Conservation (phyloP, 2,329 filamentous ascomycete species). For the Aspergillus pseudotamarii region DNA sequence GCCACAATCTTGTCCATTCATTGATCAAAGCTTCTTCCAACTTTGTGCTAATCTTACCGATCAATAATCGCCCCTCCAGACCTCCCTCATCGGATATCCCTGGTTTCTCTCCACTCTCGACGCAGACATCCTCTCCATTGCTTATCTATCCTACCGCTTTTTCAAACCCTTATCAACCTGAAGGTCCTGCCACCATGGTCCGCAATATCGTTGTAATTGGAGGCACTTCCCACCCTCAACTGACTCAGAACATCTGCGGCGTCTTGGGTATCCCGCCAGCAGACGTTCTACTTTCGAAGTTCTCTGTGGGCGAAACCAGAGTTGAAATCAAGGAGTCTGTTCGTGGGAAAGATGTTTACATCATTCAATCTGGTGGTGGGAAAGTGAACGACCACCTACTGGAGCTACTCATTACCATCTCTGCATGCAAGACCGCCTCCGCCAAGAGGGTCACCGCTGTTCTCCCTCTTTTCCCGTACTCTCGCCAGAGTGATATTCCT, state of each 20-base stretch:
- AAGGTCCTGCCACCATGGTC: conserved; percentile 64
- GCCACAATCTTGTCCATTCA: conserved; percentile 13
- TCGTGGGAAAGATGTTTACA: conserved; percentile 97
- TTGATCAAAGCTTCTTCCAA: conserved; percentile 6
- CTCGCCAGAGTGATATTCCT: conserved; percentile 90
- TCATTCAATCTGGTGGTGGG: conserved; percentile 90
- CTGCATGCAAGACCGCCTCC: conserved; percentile 94
- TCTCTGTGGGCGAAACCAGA: conserved; percentile 90
- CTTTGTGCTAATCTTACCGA: conserved; percentile 21
- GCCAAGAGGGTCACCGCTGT: conserved; percentile 92
- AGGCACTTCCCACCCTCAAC: conserved; percentile 86
- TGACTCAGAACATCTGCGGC: conserved; percentile 84
- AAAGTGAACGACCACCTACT: conserved; percentile 96
- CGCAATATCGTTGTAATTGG: conserved; percentile 93
- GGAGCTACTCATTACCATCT: conserved; percentile 96
- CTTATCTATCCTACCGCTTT: conserved; percentile 19
- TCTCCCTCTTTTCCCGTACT: conserved; percentile 94
- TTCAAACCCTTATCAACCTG: conserved; percentile 15
- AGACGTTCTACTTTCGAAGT: conserved; percentile 84
- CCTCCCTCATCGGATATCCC: conserved; percentile 31
- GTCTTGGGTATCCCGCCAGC: conserved; percentile 84
- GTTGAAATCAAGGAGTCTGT: conserved; percentile 97
- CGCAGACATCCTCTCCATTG: conserved; percentile 18
- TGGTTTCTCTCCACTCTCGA: conserved; percentile 27
- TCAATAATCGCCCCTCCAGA: conserved; percentile 31